phyloP scores from a whole-genome alignment of 192 early-diverging fungal species.

The Rhizophagus prolifer region DNA sequence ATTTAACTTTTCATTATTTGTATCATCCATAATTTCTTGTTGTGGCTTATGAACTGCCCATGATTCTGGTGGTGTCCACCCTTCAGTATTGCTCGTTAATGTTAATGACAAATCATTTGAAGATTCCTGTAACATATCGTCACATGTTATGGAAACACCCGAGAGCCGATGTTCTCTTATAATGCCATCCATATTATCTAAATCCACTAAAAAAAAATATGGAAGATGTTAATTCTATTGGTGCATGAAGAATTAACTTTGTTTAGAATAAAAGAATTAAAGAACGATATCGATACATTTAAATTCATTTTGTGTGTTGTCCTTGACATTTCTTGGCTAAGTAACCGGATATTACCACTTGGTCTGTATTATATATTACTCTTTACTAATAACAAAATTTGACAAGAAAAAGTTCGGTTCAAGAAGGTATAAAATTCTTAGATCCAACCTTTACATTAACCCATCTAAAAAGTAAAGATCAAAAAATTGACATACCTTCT shows the following conservation, averaged over 20 bases:
- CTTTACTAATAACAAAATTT: not conserved
- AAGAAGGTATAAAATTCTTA: not conserved
- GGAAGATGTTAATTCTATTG: not conserved
- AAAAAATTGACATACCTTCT: conserved; percentile 13
- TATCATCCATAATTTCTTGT: conserved; percentile 31
- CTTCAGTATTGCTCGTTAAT: conserved; percentile 32
- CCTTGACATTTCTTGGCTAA: not conserved
- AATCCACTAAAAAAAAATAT: conserved; percentile 33
- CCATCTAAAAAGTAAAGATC: not conserved
- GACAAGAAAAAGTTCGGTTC: not conserved
- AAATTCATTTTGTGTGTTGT: not conserved
- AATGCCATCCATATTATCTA: conserved; percentile 49
- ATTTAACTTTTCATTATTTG: conserved; percentile 22
- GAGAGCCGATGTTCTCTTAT: conserved; percentile 31
- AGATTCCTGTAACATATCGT: not conserved
- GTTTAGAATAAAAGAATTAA: not conserved
- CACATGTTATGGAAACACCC: not conserved
- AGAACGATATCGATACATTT: conserved; percentile 2
- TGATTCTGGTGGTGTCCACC: conserved; percentile 70
- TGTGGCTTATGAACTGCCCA: conserved; percentile 63
- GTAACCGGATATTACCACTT: not conserved
- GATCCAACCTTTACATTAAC: not conserved
- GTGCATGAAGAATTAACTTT: not conserved
- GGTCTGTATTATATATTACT: not conserved
- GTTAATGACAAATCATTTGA: not conserved